A percentile compares a stretch with the other conserved stretches of the same genome.
Conservation (phyloP, 805 yeast genomes). For the Candida michaelii region DNA sequence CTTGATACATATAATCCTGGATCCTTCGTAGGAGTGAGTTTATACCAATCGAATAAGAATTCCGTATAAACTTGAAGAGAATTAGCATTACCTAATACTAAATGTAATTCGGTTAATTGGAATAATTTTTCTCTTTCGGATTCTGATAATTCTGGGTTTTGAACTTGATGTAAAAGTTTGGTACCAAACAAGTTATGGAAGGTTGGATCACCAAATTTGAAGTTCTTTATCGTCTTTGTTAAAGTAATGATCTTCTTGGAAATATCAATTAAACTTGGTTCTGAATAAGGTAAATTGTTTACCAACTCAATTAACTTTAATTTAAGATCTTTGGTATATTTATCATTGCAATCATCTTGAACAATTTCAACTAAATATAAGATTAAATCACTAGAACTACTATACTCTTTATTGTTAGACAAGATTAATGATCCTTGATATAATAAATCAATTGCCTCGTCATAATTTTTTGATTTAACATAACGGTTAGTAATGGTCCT, state of each 20-base stretch:
- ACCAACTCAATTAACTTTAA: slow-evolving; percentile 49
- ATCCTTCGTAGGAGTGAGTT: slow-evolving; percentile 18
- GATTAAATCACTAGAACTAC: slow-evolving; percentile 78
- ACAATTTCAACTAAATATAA: slow-evolving; percentile 72
- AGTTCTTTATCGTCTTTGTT: slow-evolving; percentile 49
- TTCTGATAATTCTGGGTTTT: slow-evolving; percentile 15
- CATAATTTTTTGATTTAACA: slow-evolving; percentile 63
- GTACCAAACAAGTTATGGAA: slow-evolving; percentile 74
- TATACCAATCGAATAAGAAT: slow-evolving; percentile 47
- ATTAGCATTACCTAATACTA: slow-evolving; percentile 64
- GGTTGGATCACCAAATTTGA: slow-evolving; percentile 69
- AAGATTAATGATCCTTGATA: slow-evolving; percentile 70
- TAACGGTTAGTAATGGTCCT: slow-evolving; percentile 87
- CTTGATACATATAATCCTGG: slow-evolving; percentile 48
- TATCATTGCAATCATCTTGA: slow-evolving; percentile 43
- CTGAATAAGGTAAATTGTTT: slow-evolving; percentile 42
- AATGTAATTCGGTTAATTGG: slow-evolving; percentile 71
- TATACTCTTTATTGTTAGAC: slow-evolving; percentile 67
- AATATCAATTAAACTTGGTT: slow-evolving; percentile 57
- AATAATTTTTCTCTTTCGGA: slow-evolving; percentile 41
- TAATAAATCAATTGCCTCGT: slow-evolving; percentile 71
- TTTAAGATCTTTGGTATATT: slow-evolving; percentile 39
- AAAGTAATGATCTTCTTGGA: slow-evolving; percentile 67
- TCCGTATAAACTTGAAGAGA: slow-evolving; percentile 41
- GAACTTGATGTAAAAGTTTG: slow-evolving; percentile 48